A percentile compares a stretch with the other conserved stretches of the same genome.
These are phyloP conservation scores for Tetragonia tetragonoides DNA, from an alignment of 148 eudicot genomes.

Conservation along the genomic window DNA sequence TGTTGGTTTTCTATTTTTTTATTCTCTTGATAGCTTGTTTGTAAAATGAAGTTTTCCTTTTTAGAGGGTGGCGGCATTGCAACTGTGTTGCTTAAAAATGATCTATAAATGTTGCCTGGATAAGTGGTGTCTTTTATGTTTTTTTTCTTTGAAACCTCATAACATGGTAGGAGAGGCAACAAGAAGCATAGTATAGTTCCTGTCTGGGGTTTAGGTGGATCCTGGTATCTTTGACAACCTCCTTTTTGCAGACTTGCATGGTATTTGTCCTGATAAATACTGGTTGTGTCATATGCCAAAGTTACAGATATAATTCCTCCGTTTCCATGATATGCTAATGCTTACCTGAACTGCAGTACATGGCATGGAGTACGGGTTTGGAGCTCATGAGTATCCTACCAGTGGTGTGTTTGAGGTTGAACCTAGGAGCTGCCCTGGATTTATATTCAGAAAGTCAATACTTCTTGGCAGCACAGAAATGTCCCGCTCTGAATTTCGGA, in stretches of 20 bases:
- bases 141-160: not conserved
- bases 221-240: not conserved
- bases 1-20: too few species aligned
- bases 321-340: constrained; percentile 11
- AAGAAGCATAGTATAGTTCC: not conserved
- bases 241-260: not conserved
- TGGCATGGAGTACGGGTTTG: constrained; percentile 80
- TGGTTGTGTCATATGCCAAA: not conserved
- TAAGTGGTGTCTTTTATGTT: not conserved
- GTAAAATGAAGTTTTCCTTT: not conserved
- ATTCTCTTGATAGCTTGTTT: too few species aligned
- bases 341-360: constrained; percentile 47
- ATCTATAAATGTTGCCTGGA: not conserved
- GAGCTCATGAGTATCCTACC: constrained; percentile 76
- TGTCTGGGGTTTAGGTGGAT: not conserved
- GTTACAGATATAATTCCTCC: not conserved
- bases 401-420: constrained; percentile 97
- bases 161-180: not conserved
- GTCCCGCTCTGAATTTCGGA: constrained; percentile 67
- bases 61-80: not conserved
- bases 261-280: not conserved
- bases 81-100: not conserved
- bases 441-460: constrained; percentile 67
- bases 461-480: constrained; percentile 80
- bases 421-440: constrained; percentile 92